Evolutionary conservation across 192 early-diverging fungal species (phyloP), one percentile per base, ranked within the genome.

Genomic region (Gryganskiella cystojenkinii): DNA sequence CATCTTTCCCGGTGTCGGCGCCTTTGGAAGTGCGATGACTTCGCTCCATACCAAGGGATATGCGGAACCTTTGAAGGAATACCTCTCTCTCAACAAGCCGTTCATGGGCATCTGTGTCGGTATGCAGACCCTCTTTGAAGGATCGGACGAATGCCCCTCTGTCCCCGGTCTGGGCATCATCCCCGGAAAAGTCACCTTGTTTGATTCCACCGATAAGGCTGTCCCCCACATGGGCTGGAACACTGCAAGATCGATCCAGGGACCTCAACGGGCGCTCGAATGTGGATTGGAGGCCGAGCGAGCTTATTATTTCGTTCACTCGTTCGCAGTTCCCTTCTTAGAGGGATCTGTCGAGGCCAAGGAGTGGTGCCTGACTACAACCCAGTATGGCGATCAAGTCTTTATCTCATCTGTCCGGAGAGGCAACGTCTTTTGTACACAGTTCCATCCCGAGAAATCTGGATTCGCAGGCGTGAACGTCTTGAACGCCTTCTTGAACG

Each of bases 191-290:
- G 89, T 93, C 30, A 79, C 62, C 22, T 78, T 84, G 25, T 98
- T 98, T 80, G 82, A 92, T 76, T 75, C 67, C 17, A 50, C 64
- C 4, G 86, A 75, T 43, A 98, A 99, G 79, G 66, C 95, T 0
- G 98, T 99, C 28, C 98, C 98, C 7, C 98, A 99, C 79, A 99
- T 99, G 89, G 98, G 97, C 13, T 99, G 97, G 97, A 99, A 99
- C 80, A 80, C 82, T 15, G 86, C 91, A 4, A 56, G 82, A 15
- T 53, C 81, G 13, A 57, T 82, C 6, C 85, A 88, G 25, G 72
- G 82, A 15, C 14, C 1, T 3, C 34, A 68, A 10, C 31, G 73
- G 11, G 66, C 66, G 1, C 31, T n/a, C 20, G 51, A 63, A 0
- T 78, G 65, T 78, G 64, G 74, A 45, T 63, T 66, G 10, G 60